Evolutionary conservation across 2,329 filamentous ascomycete genomes (phyloP).

Genomic region (Colletotrichum ledebouriae): DNA sequence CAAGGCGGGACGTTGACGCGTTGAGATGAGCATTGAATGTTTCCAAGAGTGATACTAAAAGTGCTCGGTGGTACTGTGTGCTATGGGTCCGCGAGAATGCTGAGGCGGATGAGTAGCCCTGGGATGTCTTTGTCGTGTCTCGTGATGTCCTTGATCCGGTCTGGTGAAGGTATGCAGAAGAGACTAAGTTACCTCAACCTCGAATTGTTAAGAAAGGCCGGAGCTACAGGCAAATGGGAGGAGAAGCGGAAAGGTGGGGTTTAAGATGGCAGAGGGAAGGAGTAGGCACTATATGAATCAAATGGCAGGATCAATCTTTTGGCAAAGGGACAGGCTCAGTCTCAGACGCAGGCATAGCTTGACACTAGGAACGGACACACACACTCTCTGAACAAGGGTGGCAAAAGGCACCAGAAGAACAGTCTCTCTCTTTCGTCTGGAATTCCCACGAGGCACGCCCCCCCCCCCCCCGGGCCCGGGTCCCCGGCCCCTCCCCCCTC

Average conservation of each 20-base stretch:
- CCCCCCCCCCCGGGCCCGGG: constrained; percentile 31
- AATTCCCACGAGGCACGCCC: constrained; percentile 39
- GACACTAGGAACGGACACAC: constrained; percentile 34
- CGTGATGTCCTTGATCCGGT: constrained; percentile 26
- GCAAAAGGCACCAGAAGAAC: too few species aligned
- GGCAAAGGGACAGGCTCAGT: constrained; percentile 13
- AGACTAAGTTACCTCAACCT: constrained; percentile 30
- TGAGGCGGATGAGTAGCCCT: constrained; percentile 28
- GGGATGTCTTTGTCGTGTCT: constrained; percentile 24
- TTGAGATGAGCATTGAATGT: constrained; percentile 43
- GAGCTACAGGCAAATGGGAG: constrained; percentile 38
- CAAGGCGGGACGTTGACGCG: constrained; percentile 39
- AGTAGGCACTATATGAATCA: constrained; percentile 39
- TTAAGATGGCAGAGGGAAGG: constrained; percentile 17
- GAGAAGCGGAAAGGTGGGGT: constrained; percentile 33
- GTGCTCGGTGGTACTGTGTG: constrained; percentile 5
- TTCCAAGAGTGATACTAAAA: constrained; percentile 28
- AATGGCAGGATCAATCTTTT: constrained; percentile 35
- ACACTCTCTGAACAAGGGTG: too few species aligned
- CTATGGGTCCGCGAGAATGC: constrained; percentile 30
- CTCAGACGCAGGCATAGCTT: constrained; percentile 15
- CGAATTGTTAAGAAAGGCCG: constrained; percentile 33
- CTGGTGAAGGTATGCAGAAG: constrained; percentile 11
- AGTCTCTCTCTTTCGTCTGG: constrained; percentile 40
- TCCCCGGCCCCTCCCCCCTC: constrained; percentile 22